Evolutionary conservation across 2,329 filamentous ascomycete species (phyloP).

Genomic region (Xylaria sp.): DNA sequence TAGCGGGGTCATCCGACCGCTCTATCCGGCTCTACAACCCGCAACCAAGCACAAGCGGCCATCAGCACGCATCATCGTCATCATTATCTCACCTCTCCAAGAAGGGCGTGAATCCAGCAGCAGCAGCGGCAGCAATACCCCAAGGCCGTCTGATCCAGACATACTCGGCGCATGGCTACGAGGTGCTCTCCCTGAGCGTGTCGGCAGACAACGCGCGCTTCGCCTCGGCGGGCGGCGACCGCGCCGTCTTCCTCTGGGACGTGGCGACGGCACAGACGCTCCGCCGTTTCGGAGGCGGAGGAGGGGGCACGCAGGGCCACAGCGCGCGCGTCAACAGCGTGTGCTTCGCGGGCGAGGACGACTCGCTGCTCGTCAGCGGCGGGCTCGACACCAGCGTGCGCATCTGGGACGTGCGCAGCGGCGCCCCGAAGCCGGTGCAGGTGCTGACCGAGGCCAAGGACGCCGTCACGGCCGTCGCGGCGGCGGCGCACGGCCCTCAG

Average conservation of each 20-base stretch:
- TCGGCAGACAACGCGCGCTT: slow-evolving; percentile 83
- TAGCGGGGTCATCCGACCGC: slow-evolving; percentile 88
- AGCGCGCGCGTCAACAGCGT: slow-evolving; percentile 76
- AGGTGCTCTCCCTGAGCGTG: slow-evolving; percentile 84
- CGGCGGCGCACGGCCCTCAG: slow-evolving; percentile 62
- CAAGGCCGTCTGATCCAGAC: slow-evolving; percentile 80
- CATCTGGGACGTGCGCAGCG: slow-evolving; percentile 76
- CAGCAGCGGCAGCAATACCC: slow-evolving; percentile 44
- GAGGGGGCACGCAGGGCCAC: slow-evolving; percentile 70
- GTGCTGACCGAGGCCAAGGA: slow-evolving; percentile 78
- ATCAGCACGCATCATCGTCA: not conserved
- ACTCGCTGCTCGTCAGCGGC: slow-evolving; percentile 76
- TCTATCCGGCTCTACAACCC: slow-evolving; percentile 89
- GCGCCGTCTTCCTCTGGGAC: slow-evolving; percentile 93
- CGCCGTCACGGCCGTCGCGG: slow-evolving; percentile 65
- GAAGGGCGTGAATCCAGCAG: slow-evolving; percentile 46
- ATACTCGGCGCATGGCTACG: slow-evolving; percentile 91
- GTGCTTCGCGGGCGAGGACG: slow-evolving; percentile 70
- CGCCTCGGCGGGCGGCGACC: slow-evolving; percentile 88
- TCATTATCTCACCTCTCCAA: slow-evolving; percentile 50
- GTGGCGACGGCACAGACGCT: slow-evolving; percentile 82
- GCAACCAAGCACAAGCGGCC: slow-evolving; percentile 56
- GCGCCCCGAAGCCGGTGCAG: slow-evolving; percentile 73
- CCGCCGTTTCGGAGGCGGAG: slow-evolving; percentile 75
- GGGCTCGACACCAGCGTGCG: slow-evolving; percentile 81